These are phyloP conservation scores for Neurospora sp. DNA, from an alignment of 495 filamentous ascomycete genomes.

Conservation along the genomic window DNA sequence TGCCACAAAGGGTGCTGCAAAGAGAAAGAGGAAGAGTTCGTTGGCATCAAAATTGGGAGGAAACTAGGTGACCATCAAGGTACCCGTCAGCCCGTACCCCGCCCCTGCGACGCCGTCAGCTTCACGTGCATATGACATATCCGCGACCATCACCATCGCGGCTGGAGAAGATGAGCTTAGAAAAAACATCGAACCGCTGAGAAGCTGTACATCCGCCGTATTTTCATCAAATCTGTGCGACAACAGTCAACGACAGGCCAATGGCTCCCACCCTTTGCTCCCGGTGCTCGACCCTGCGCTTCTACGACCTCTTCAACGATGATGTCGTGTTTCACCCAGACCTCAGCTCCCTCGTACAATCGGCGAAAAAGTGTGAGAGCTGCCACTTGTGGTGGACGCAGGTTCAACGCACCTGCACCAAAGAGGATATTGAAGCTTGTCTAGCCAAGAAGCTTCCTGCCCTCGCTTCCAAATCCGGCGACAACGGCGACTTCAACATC, in stretches of 20 bases:
- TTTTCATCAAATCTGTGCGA: neutral
- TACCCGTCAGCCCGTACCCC: too few species aligned
- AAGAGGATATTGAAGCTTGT: neutral
- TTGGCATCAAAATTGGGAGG: neutral
- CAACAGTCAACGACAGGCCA: rapidly evolving
- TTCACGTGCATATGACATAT: neutral
- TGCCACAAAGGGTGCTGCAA: too few species aligned
- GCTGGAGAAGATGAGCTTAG: too few species aligned
- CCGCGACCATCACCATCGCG: neutral
- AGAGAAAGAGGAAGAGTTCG: neutral
- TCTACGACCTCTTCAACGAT: constrained; percentile 1
- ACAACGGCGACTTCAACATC: neutral
- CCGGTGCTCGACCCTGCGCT: neutral
- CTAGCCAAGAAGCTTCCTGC: neutral
- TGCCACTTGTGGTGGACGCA: constrained; percentile 1
- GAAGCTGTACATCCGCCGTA: too few species aligned
- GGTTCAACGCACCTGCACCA: neutral
- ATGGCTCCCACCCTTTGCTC: neutral
- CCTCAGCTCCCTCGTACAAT: neutral
- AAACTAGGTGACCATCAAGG: neutral
- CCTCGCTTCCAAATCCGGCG: neutral
- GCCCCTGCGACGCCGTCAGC: neutral
- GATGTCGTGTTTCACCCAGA: constrained; percentile 2
- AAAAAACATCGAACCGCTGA: too few species aligned
- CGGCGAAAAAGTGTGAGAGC: neutral